Evolutionary conservation across 108 stramenopile species (phyloP).

Genomic region (Cyclotella choctawhatcheeana): DNA sequence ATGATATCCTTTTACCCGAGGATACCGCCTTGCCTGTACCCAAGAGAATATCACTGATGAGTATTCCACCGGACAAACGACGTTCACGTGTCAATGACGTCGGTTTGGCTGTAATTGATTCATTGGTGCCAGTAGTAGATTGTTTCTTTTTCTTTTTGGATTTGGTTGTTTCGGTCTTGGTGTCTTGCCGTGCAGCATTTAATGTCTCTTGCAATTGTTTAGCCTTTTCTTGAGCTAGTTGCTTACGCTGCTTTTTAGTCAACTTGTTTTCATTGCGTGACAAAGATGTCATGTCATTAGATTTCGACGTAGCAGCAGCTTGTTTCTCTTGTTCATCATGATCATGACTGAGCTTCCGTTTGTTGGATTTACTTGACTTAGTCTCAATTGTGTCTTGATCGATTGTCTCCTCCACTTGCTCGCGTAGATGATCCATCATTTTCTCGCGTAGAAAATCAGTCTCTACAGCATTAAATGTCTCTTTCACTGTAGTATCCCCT

Average conservation of each 20-base stretch:
- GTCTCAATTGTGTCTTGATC: neutral
- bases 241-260: constrained; percentile 53
- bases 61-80: constrained; percentile 47
- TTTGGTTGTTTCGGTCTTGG: constrained; percentile 21
- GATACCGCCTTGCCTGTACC: constrained; percentile 55
- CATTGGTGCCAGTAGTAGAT: neutral
- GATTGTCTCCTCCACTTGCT: no score
- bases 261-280: constrained; percentile 20
- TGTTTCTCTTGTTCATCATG: neutral
- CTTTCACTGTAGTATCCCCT: neutral
- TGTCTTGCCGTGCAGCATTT: constrained; percentile 26
- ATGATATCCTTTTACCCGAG: constrained; percentile 46
- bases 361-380: constrained; percentile 3
- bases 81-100: constrained; percentile 53
- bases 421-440: no score
- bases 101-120: constrained; percentile 16
- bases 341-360: constrained; percentile 15
- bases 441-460: no score
- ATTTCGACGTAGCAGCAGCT: neutral
- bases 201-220: constrained; percentile 51
- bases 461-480: no score
- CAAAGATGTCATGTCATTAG: neutral
- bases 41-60: constrained; percentile 49
- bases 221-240: constrained; percentile 55
- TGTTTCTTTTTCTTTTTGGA: constrained; percentile 38